phyloP scores from a whole-genome alignment of 2,329 filamentous ascomycete species.

The Calonectria fujianensis region DNA sequence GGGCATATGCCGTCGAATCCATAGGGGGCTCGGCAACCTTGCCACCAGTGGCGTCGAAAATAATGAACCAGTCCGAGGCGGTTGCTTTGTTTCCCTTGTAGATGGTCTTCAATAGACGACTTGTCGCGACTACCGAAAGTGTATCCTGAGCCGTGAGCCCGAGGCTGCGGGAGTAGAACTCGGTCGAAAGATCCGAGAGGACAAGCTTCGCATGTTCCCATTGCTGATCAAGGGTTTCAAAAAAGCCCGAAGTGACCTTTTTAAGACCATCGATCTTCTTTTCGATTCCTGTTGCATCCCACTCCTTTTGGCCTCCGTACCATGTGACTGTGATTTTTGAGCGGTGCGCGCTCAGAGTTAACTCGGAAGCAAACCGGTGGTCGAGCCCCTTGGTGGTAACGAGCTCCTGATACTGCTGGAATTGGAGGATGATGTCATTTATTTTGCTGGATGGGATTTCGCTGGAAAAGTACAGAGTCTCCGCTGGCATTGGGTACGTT shows the following conservation, averaged over 20 bases:
- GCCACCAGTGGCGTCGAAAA: slow-evolving; percentile 70
- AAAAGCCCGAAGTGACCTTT: background rate
- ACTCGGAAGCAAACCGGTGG: slow-evolving; percentile 4
- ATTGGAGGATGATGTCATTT: background rate
- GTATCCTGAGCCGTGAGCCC: background rate
- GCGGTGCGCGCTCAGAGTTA: background rate
- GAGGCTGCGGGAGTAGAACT: slow-evolving; percentile 22
- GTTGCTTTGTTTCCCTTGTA: background rate
- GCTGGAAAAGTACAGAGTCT: background rate
- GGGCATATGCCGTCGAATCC: slow-evolving; percentile 72
- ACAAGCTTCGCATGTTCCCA: background rate
- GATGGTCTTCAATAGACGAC: background rate
- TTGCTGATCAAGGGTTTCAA: background rate
- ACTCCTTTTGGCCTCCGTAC: slow-evolving; percentile 5
- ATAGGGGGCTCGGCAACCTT: slow-evolving; percentile 69
- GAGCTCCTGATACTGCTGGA: slow-evolving; percentile 5
- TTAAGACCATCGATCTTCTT: background rate
- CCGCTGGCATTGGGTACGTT: background rate
- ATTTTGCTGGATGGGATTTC: background rate
- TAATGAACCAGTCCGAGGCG: slow-evolving; percentile 2
- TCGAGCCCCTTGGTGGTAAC: background rate
- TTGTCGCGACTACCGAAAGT: background rate
- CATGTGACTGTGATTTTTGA: slow-evolving; percentile 9
- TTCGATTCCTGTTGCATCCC: background rate
- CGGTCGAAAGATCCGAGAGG: slow-evolving; percentile 8